Evolutionary conservation across 768 basidiomycete genomes (phyloP).

Genomic region (Hygrophoropsis aurantiaca): DNA sequence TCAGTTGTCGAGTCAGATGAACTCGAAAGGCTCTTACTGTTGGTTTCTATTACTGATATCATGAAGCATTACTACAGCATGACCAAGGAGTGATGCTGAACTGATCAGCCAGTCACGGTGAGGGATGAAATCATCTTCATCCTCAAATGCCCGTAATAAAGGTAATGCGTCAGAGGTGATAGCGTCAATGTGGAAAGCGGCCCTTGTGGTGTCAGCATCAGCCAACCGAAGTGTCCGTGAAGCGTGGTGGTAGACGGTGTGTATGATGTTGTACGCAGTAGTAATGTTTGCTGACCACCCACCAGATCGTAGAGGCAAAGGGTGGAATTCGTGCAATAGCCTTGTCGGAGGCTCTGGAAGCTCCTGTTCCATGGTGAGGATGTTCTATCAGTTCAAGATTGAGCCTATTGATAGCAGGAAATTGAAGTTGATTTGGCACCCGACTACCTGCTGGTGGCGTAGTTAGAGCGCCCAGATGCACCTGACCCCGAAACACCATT

Average conservation of each 20-base stretch:
- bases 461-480: too few species aligned
- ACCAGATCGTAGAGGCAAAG: too few species aligned
- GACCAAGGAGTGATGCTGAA: conserved; percentile 6
- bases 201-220: conserved; percentile 3
- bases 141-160: conserved; percentile 5
- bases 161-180: conserved; percentile 5
- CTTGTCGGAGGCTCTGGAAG: conserved; percentile 1
- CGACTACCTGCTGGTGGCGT: too few species aligned
- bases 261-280: neutral
- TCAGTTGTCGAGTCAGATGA: too few species aligned
- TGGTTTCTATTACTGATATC: too few species aligned
- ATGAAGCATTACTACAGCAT: neutral
- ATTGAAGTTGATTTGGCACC: too few species aligned
- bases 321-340: neutral
- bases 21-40: too few species aligned
- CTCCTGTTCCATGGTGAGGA: too few species aligned
- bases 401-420: too few species aligned
- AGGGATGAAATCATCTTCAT: conserved; percentile 2
- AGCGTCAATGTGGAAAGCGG: conserved; percentile 1
- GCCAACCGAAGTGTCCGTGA: conserved; percentile 3
- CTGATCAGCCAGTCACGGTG: conserved; percentile 8
- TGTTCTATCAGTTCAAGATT: too few species aligned
- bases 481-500: too few species aligned
- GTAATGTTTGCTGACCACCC: conserved; percentile 3
- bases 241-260: conserved; percentile 6